Evolutionary conservation across 2,329 filamentous ascomycete genomes (phyloP), one percentile per base, ranked within the genome.

Genomic region (Dendryphion nanum): DNA sequence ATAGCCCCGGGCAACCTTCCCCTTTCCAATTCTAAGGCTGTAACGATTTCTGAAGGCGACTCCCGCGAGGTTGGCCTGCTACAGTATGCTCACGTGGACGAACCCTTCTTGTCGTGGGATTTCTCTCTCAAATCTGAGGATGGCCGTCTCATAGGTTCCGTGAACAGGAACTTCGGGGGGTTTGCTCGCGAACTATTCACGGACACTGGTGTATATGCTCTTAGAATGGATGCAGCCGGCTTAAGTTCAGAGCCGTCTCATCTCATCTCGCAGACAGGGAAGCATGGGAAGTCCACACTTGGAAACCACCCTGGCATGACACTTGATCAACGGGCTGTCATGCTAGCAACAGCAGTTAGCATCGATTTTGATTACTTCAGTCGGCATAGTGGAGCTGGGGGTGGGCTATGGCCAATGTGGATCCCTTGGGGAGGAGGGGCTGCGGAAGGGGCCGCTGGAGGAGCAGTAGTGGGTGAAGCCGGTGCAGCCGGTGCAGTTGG

Each of bases 361-460:
- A 73, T 83, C 32, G 81, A 84, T 51, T 83, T 83, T 42, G 81
- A 84, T 55, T 84, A 83, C 60, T 84, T 84, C 64, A 82, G 78
- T 41, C 70, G 79, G 2, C 77, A 82, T 45, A 79, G 76, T 37
- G 59, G 67, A 14, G 57, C 65, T 3, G 63, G 72, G 13, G 57
- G 72, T 30, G 37, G 45, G 5, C 53, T 65, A 42, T 57, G 53
- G 49, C 60, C 60, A 26, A 70, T 81, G 61, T 79, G 78, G 15
- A 51, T 82, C 55, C 79, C 79, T 0, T 53, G 81, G 34, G 51
- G 57, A 13, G 64, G 63, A 14, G 57, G 48, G n/a, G 44, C 19
- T 20, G 42, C 18, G 23, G 51, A 37, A 16, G 23, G 23, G n/a
- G 56, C 42, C 14, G 54, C 53, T 7, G 67, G 61, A n/a, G 63